These are phyloP conservation scores for Geranium incanum DNA, from an alignment of 441 rosid genomes.

Conservation along the genomic window DNA sequence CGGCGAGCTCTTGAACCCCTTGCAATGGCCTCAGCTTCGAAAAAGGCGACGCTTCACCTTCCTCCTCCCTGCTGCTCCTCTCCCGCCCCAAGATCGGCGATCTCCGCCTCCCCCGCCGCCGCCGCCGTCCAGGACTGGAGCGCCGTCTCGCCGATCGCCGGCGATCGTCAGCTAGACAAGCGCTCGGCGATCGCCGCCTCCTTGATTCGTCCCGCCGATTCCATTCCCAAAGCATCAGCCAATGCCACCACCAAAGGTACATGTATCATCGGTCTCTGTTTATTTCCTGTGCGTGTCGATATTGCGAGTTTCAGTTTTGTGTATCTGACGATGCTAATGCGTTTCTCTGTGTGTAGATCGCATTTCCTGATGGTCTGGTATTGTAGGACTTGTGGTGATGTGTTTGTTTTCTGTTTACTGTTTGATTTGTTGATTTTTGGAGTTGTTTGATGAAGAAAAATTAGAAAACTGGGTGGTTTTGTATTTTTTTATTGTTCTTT, in stretches of 20 bases:
- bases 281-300: background rate
- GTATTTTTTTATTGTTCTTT: background rate
- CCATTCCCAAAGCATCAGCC: constrained; percentile 44
- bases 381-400: background rate
- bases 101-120: constrained; percentile 18
- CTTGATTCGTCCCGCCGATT: constrained; percentile 49
- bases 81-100: constrained; percentile 23
- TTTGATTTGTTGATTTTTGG: background rate
- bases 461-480: background rate
- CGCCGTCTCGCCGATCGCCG: constrained; percentile 18
- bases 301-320: background rate
- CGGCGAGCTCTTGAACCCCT: constrained; percentile 74
- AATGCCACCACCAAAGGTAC: constrained; percentile 54
- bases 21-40: constrained; percentile 96
- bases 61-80: background rate
- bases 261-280: background rate
- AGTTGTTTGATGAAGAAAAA: background rate
- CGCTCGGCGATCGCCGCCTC: constrained; percentile 33
- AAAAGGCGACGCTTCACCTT: constrained; percentile 60
- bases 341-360: background rate
- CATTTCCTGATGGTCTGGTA: background rate
- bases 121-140: constrained; percentile 31
- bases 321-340: background rate
- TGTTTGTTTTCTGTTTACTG: background rate
- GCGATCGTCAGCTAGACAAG: constrained; percentile 27